Evolutionary conservation across 768 basidiomycete species (phyloP).

Genomic region (Suillus sp.): DNA sequence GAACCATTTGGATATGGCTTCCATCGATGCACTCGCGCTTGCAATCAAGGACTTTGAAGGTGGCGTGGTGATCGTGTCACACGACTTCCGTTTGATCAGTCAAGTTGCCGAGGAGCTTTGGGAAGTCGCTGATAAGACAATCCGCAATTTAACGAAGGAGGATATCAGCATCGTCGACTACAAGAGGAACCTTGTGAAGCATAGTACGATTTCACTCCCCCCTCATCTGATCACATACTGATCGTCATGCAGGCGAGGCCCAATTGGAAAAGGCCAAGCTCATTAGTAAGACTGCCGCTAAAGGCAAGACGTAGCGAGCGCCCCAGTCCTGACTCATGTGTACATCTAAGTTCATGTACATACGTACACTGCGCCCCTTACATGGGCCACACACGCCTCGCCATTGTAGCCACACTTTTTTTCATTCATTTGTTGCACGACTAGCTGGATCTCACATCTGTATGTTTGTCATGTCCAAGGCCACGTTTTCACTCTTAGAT

Average conservation of each 20-base stretch:
- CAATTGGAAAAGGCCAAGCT: slow-evolving; percentile 94
- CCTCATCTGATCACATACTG: slow-evolving; percentile 9
- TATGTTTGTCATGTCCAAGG: slow-evolving; percentile 3
- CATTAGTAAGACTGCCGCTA: slow-evolving; percentile 80
- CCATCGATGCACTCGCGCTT: slow-evolving; percentile 91
- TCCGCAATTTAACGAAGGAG: slow-evolving; percentile 87
- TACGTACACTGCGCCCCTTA: slow-evolving; percentile 9
- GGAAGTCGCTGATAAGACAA: slow-evolving; percentile 96
- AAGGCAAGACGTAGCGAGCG: slow-evolving; percentile 58
- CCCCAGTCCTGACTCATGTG: neutral
- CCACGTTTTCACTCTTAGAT: slow-evolving; percentile 6
- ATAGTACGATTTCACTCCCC: slow-evolving; percentile 53
- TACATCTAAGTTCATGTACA: neutral
- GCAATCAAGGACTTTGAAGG: slow-evolving; percentile 98
- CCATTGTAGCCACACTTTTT: slow-evolving; percentile 10
- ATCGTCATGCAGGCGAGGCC: slow-evolving; percentile 56
- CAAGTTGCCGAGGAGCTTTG: slow-evolving; percentile 99
- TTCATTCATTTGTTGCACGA: slow-evolving; percentile 9
- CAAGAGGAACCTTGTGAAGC: slow-evolving; percentile 82
- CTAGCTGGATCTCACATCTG: slow-evolving; percentile 11
- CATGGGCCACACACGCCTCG: slow-evolving; percentile 8
- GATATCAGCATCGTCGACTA: slow-evolving; percentile 93
- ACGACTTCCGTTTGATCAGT: slow-evolving; percentile 99
- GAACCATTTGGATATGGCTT: slow-evolving; percentile 97
- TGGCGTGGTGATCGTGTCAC: slow-evolving; percentile 98